Base-by-base conservation (phyloP, 2,329 filamentous ascomycete genomes). In the Hypomyces rosellus region DNA sequence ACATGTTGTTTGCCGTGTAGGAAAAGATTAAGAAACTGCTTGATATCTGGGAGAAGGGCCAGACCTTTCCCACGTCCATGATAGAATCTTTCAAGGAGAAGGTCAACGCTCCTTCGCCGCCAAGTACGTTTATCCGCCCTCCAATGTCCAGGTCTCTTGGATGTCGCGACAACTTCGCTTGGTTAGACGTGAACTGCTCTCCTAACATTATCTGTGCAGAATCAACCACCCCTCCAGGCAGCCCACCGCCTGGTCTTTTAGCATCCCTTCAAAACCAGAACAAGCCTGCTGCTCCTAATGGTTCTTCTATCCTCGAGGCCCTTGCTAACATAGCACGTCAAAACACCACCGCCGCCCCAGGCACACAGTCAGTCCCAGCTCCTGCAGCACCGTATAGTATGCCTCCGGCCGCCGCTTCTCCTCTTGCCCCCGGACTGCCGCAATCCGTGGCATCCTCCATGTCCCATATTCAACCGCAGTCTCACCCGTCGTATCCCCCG, bases 11-110 rank as follows among this genome's bases (percentile, higher is more conserved):
- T 64, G 51, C 34, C 43, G 66, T 84, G 75, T 86, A 93, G 88
- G 89, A 95, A 68, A 97, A 96, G 75, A 92, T 97, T 70, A 72
- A 71, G 60, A 97, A 97, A 69, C 81, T 99, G 61, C 76, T 97
- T 72, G 91, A 96, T 66, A 99, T 99, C 59, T 99, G 93, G 93
- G 91, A 96, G 67, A 93, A 93, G 64, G 89, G 89, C 57, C 85
- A 87, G 65, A 97, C 91, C 18, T 97, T 99, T 69, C 90, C 93
- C 22, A 67, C 78, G 39, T 70, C 84, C 48, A 85, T 96, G 82
- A 81, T 99, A 61, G 76, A 77, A 55, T 82, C 81, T 36, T 95
- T 95, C 77, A 92, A 89, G 71, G 79, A 88, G 65, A 91, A 88
- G 69, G 69, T 95, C 61, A 85, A 77, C 56, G 76, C 81, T 54